A percentile compares a stretch with the other conserved stretches of the same genome.
Evolutionary conservation across 306 rosid species (phyloP).

Genomic region (Gastrolobium bilobum): DNA sequence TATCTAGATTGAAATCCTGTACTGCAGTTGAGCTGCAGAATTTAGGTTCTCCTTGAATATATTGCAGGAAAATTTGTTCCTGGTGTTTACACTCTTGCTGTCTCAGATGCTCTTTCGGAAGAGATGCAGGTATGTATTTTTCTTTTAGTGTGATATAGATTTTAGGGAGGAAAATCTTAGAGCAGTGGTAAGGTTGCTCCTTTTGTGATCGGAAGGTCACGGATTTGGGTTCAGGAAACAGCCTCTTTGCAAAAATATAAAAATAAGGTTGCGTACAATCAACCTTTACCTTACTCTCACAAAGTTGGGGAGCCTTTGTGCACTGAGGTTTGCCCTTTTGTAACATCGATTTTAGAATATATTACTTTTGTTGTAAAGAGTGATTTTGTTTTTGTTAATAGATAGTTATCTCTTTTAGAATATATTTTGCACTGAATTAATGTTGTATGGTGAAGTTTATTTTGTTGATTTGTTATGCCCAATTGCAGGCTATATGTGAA

Average conservation of each 20-base stretch:
- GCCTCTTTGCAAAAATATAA: too few species aligned
- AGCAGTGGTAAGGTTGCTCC: too few species aligned
- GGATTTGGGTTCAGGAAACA: too few species aligned
- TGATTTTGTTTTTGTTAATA: background rate
- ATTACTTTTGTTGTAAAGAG: conserved; percentile 11
- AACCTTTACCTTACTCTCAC: too few species aligned
- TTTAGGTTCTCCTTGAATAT: conserved; percentile 38
- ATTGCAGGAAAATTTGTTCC: conserved; percentile 80
- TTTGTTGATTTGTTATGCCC: background rate
- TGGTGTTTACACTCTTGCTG: conserved; percentile 95
- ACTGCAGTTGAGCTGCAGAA: background rate
- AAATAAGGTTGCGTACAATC: too few species aligned
- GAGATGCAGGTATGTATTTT: conserved; percentile 82
- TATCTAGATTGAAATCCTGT: conserved; percentile 21
- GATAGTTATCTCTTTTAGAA: conserved; percentile 13
- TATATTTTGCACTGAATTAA: conserved; percentile 15
- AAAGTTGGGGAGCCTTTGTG: too few species aligned
- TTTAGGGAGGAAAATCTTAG: too few species aligned
- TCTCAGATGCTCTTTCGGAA: conserved; percentile 95
- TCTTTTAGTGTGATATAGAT: conserved; percentile 2
- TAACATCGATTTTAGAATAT: background rate
- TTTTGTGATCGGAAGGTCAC: too few species aligned
- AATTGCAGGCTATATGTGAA: conserved; percentile 75
- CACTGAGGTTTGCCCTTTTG: too few species aligned
- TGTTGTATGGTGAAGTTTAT: conserved; percentile 3